These are phyloP conservation scores for Cytidiella melzeri DNA, from an alignment of 768 basidiomycete species.

Conservation along the genomic window DNA sequence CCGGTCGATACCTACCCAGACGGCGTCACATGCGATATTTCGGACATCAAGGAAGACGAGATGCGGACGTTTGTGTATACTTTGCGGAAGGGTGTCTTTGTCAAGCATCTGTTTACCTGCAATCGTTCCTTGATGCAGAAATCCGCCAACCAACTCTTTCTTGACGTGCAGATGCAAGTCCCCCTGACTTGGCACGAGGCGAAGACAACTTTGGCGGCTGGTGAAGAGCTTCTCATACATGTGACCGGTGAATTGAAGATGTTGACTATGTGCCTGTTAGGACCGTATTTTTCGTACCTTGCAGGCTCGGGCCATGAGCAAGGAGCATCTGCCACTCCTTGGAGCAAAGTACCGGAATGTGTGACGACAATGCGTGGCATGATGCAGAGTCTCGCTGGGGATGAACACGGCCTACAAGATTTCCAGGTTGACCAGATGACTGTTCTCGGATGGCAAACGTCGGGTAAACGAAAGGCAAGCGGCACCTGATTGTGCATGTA, in stretches of 20 bases:
- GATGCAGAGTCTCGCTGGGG: background rate
- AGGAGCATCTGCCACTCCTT: background rate
- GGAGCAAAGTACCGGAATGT: constrained; percentile 2
- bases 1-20: constrained; percentile 9
- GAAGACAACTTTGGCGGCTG: constrained; percentile 6
- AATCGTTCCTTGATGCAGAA: constrained; percentile 7
- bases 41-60: background rate
- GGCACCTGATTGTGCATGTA: background rate
- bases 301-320: constrained; percentile 2
- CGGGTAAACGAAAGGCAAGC: constrained; percentile 10
- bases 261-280: constrained; percentile 1
- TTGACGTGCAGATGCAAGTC: constrained; percentile 8
- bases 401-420: background rate
- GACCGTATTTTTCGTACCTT: constrained; percentile 13
- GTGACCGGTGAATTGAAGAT: too few relatives aligned
- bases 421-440: constrained; percentile 6
- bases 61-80: constrained; percentile 7
- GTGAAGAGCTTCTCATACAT: too few relatives aligned
- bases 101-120: constrained; percentile 14
- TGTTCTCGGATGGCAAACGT: constrained; percentile 5
- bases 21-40: background rate
- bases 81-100: background rate
- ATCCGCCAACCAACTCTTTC: constrained; percentile 4
- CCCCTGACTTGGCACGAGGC: constrained; percentile 10
- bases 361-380: constrained; percentile 5